phyloP scores from a whole-genome alignment of 805 yeast genomes.

The Yamadazyma paraphyllophila region DNA sequence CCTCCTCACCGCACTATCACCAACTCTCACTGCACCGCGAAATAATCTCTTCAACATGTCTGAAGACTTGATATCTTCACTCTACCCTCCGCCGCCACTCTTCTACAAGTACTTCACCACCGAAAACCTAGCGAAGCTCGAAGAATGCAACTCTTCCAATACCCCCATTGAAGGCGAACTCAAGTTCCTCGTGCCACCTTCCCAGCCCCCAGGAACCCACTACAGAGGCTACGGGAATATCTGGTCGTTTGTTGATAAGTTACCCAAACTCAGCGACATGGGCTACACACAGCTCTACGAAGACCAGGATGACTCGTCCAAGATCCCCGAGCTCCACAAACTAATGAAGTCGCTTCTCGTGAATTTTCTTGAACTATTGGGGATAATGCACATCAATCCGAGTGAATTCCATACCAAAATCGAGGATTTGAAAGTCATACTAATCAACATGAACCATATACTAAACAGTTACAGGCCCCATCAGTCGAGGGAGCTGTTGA shows the following conservation, averaged over 20 bases:
- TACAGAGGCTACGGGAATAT: slow-evolving; percentile 88
- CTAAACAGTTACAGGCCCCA: slow-evolving; percentile 92
- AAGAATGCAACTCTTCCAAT: slow-evolving; percentile 19
- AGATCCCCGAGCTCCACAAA: slow-evolving; percentile 74
- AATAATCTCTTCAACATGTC: slow-evolving; percentile 6
- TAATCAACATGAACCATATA: slow-evolving; percentile 88
- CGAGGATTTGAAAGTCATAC: slow-evolving; percentile 73
- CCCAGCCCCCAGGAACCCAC: slow-evolving; percentile 55
- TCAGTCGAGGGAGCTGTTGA: slow-evolving; percentile 87
- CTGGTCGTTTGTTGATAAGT: slow-evolving; percentile 79
- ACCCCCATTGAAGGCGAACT: slow-evolving; percentile 41
- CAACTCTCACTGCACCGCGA: background rate
- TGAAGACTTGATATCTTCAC: slow-evolving; percentile 50
- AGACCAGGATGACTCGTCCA: slow-evolving; percentile 29
- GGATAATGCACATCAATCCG: slow-evolving; percentile 74
- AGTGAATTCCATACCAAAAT: slow-evolving; percentile 56
- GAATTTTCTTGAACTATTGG: slow-evolving; percentile 79
- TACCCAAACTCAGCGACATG: slow-evolving; percentile 71
- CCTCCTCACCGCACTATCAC: background rate
- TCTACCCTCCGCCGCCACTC: slow-evolving; percentile 95
- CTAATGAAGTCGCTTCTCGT: slow-evolving; percentile 74
- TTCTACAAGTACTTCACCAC: slow-evolving; percentile 70
- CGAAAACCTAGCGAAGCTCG: slow-evolving; percentile 54
- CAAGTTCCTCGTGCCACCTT: slow-evolving; percentile 63
- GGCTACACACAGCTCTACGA: slow-evolving; percentile 75